Evolutionary conservation across 116 monocot genomes (phyloP).

Genomic region (Phalaenopsis hybrid): DNA sequence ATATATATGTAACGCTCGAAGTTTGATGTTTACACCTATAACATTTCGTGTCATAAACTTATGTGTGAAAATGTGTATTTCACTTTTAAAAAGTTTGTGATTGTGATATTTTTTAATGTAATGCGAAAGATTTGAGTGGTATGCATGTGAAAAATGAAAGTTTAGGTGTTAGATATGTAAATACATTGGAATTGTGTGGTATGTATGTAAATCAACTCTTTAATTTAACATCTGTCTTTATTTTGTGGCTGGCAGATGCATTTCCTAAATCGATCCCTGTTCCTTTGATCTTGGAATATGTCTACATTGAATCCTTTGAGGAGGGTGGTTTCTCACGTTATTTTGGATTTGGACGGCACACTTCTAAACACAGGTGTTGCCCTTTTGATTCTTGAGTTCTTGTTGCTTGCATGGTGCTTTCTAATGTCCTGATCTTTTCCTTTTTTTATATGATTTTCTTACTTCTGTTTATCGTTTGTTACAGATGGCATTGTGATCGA

Average conservation of each 20-base stretch:
- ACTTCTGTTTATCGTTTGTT: neutral
- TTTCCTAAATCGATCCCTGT: neutral
- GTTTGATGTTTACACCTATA: too few species aligned
- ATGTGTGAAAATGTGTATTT: too few species aligned
- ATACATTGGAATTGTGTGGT: too few species aligned
- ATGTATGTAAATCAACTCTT: too few species aligned
- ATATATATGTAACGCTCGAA: too few species aligned
- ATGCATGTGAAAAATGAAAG: too few species aligned
- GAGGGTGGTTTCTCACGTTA: conserved; percentile 66
- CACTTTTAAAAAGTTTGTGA: too few species aligned
- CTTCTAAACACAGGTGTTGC: conserved; percentile 79
- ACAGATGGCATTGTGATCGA: conserved; percentile 72
- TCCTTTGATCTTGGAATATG: conserved; percentile 17
- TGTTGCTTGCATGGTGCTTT: neutral
- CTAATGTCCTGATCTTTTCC: neutral
- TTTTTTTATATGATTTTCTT: neutral
- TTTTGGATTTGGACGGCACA: conserved; percentile 92
- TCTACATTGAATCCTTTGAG: conserved; percentile 35
- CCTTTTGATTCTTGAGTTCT: neutral
- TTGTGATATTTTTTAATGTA: too few species aligned
- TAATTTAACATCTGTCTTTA: neutral
- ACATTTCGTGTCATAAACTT: too few species aligned
- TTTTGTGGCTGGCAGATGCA: neutral
- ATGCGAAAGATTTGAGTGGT: too few species aligned
- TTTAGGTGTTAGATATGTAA: too few species aligned